Percentiles rank a stretch among this genome's conserved stretches.
phyloP scores from a whole-genome alignment of 2,329 filamentous ascomycete species.

The Lasiodiplodia hormozganensis region DNA sequence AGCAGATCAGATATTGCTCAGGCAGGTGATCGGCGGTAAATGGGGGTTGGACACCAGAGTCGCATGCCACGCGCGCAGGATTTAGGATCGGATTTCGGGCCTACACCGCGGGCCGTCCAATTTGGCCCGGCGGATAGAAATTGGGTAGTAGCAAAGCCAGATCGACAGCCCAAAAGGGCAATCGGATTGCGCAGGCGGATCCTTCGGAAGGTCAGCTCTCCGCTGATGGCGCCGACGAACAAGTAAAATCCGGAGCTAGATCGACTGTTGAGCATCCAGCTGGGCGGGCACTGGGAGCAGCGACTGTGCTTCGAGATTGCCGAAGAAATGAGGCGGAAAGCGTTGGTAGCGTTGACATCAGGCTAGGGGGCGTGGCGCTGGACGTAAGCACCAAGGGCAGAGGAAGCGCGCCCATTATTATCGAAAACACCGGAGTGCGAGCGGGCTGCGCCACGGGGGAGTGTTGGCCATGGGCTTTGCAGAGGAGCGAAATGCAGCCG shows the following conservation, averaged over 20 bases:
- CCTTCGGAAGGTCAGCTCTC: not conserved
- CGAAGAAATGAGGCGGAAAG: not conserved
- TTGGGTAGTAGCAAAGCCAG: not conserved
- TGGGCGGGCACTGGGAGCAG: not conserved
- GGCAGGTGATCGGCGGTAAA: constrained; percentile 1
- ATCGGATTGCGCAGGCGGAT: not conserved
- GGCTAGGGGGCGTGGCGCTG: not conserved
- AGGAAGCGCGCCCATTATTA: not conserved
- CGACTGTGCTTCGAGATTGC: constrained; percentile 12
- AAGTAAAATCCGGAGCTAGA: not conserved
- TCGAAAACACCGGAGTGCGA: not conserved
- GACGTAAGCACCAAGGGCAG: not conserved
- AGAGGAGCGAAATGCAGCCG: not conserved
- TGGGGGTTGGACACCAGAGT: not conserved
- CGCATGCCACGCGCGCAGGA: not conserved
- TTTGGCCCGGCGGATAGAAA: not conserved
- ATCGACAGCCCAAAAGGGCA: not conserved
- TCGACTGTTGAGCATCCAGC: not conserved
- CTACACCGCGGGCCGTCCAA: not conserved
- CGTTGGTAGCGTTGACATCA: not conserved
- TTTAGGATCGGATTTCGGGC: not conserved
- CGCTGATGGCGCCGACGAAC: not conserved
- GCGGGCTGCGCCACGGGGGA: not conserved
- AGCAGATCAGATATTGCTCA: not conserved
- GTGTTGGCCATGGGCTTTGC: not conserved